Conservation (phyloP, 179 eudicot genomes). For the Vitellaria paradoxa region DNA sequence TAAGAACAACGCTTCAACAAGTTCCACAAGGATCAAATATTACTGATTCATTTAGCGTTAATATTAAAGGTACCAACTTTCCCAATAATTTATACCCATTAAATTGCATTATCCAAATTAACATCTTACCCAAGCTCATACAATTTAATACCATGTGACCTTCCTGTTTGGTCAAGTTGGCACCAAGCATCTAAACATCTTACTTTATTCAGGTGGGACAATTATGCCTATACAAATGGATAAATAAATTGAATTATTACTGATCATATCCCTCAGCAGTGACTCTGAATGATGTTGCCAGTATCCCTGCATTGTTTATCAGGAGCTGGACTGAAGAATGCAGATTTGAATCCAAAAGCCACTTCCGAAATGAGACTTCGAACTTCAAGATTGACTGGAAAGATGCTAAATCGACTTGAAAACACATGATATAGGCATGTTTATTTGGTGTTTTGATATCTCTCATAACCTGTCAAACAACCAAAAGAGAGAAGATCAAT, state of each 20-base stretch:
- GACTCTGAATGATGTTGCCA: slow-evolving; percentile 66
- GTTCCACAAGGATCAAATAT: neutral
- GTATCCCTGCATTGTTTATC: slow-evolving; percentile 88
- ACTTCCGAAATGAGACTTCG: slow-evolving; percentile 49
- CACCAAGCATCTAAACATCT: neutral
- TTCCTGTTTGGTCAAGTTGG: neutral
- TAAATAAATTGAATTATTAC: slow-evolving; percentile 36
- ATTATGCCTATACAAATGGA: neutral
- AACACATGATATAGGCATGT: slow-evolving; percentile 63
- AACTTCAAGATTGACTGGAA: slow-evolving; percentile 70
- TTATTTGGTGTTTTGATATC: slow-evolving; percentile 45
- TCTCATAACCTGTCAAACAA: slow-evolving; percentile 46
- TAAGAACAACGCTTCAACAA: neutral
- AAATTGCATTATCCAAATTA: neutral
- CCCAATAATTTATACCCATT: neutral
- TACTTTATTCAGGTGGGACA: neutral
- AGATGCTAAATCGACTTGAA: slow-evolving; percentile 68
- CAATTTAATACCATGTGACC: neutral
- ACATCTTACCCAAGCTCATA: neutral
- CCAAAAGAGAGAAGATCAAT: slow-evolving; percentile 7
- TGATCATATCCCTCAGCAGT: slow-evolving; percentile 71
- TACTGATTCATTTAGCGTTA: neutral
- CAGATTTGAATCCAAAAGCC: slow-evolving; percentile 66
- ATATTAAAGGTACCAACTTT: neutral
- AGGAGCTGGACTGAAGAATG: slow-evolving; percentile 78